phyloP scores from a whole-genome alignment of 2,329 filamentous ascomycete genomes.

The Dothidotthia symphoricarpi region DNA sequence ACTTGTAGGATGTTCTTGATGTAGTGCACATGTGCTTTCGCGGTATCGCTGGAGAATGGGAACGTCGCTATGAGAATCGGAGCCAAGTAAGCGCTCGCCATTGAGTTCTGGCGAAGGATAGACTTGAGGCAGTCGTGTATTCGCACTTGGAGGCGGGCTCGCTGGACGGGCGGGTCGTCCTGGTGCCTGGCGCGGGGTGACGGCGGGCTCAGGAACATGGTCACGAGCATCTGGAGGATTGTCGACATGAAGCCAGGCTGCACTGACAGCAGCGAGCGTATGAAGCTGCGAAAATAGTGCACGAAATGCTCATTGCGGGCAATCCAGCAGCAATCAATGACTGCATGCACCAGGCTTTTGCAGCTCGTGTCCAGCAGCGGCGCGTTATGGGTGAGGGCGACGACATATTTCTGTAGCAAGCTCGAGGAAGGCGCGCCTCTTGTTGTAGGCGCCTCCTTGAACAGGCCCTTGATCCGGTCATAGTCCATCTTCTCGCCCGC shows the following conservation, averaged over 20 bases:
- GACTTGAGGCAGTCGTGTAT: conserved; percentile 75
- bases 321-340: conserved; percentile 61
- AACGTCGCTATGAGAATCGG: conserved; percentile 67
- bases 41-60: conserved; percentile 72
- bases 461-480: conserved; percentile 55
- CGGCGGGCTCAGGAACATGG: conserved; percentile 67
- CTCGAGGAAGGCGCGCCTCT: conserved; percentile 53
- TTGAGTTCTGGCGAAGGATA: conserved; percentile 76
- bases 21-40: conserved; percentile 80
- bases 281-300: conserved; percentile 55
- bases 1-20: conserved; percentile 79
- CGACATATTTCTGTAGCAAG: conserved; percentile 57
- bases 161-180: conserved; percentile 58
- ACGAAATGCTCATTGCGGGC: conserved; percentile 61
- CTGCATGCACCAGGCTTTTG: conserved; percentile 57
- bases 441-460: conserved; percentile 49
- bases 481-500: conserved; percentile 57
- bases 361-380: conserved; percentile 57
- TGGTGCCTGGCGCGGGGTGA: conserved; percentile 54
- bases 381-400: conserved; percentile 58
- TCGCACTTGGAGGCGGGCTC: conserved; percentile 66
- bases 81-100: conserved; percentile 68
- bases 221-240: conserved; percentile 77
- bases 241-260: conserved; percentile 74
- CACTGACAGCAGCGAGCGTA: conserved; percentile 70